Base-by-base conservation (phyloP, 352 stramenopile genomes). In the Hyaloperonospora arabidopsidis region DNA sequence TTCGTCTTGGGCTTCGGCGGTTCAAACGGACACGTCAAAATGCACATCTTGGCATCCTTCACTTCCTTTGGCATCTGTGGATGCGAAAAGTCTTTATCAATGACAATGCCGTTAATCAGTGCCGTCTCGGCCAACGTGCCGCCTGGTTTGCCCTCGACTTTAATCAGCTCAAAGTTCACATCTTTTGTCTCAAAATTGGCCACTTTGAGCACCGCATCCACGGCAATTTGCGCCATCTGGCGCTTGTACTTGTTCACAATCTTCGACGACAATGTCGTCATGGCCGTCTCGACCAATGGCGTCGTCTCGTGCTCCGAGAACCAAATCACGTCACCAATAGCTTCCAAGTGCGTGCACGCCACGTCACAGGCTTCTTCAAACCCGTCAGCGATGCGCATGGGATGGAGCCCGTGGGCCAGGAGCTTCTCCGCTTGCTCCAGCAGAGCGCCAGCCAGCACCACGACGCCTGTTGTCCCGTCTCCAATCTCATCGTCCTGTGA, bases 161-260 rank as follows among this genome's bases (percentile, higher is more conserved):
- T 98, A 79, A 99, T 99, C 76, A 98, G 89, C 52, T 99, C 97
- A 66, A 99, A 99, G 80, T 99, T 99, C 35, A 99, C 97, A 72
- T 99, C 97, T 22, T 96, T 85, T 28, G 96, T 95, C 64, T 99
- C 96, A 50, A 99, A 85, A 82, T 99, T 97, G 21, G 96, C 96
- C 13, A 99, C 97, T 49, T 95, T 92, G 43, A 98, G 79, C 21
- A 99, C 97, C 5, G 97, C 96, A 56, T 98, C 79, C 21, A 99
- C 97, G 1, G 96, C 95, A 72, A 99, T 99, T 64, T 98, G 74
- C 14, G 97, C 97, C 96, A 99, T 99, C 76, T 99, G 87, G n/a
- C 84, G 80, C 77, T 98, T 98, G 87, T 95, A 89, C 54, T 93
- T 92, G 78, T 98, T 98, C 58, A 99, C 89, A 67, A 99, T 99